Percentiles rank a stretch among this genome's conserved stretches.
Evolutionary conservation across 345 rosid species (phyloP).

Genomic region (Theobroma cacao): DNA sequence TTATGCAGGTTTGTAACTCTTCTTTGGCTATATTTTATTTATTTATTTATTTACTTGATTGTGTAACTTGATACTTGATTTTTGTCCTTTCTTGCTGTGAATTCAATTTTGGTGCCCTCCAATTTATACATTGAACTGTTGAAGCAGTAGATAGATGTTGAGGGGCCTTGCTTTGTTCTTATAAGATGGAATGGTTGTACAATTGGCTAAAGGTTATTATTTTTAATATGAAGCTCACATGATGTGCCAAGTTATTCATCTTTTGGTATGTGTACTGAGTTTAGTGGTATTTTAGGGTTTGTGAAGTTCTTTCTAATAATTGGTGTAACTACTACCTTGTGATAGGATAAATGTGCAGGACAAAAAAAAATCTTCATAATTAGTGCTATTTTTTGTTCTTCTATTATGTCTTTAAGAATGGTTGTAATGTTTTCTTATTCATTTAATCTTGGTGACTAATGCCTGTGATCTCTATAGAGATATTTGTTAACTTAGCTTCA

Average conservation of each 20-base stretch:
- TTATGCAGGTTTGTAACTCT: constrained; percentile 69
- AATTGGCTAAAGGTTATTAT: not conserved
- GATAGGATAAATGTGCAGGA: not conserved
- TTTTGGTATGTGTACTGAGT: not conserved
- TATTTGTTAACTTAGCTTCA: not conserved
- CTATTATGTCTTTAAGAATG: not conserved
- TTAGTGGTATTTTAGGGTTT: not conserved
- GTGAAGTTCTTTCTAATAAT: not conserved
- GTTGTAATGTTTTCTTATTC: not conserved
- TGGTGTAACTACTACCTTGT: not conserved
- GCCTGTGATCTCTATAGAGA: not conserved
- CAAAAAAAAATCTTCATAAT: not conserved
- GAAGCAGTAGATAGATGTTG: not conserved
- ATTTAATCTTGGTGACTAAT: not conserved
- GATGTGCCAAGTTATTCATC: not conserved
- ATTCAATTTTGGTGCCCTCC: not conserved
- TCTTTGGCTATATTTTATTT: constrained; percentile 5
- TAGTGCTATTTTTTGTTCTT: not conserved
- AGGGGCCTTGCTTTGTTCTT: not conserved
- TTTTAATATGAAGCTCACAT: not conserved
- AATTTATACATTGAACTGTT: not conserved
- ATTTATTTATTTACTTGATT: not conserved
- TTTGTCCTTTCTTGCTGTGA: not conserved
- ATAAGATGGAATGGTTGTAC: not conserved
- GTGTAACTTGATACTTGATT: not conserved